These are phyloP conservation scores for Excoecaria agallocha DNA, from an alignment of 345 rosid genomes.

Conservation along the genomic window DNA sequence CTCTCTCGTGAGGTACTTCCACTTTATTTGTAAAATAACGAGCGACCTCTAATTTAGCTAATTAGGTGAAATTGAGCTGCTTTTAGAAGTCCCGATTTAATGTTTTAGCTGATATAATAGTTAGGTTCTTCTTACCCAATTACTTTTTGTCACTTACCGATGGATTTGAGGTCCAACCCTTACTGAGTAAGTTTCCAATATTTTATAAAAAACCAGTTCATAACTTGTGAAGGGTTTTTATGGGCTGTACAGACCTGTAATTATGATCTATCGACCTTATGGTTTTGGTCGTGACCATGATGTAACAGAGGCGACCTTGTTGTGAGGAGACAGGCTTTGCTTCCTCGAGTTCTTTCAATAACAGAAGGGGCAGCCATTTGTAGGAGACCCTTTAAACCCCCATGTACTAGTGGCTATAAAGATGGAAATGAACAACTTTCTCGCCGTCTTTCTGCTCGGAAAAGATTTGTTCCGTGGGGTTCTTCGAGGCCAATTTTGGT, in stretches of 20 bases:
- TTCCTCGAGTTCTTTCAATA: slow-evolving; percentile 83
- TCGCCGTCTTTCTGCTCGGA: slow-evolving; percentile 87
- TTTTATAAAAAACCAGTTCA: background rate
- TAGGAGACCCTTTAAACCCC: slow-evolving; percentile 94
- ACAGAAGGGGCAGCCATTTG: slow-evolving; percentile 86
- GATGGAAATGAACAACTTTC: slow-evolving; percentile 53
- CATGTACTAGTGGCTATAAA: slow-evolving; percentile 57
- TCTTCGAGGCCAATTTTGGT: slow-evolving; percentile 61
- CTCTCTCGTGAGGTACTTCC: slow-evolving; percentile 72
- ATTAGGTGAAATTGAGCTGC: background rate
- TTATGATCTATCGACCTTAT: background rate
- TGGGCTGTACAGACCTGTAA: background rate
- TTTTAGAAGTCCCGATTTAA: background rate
- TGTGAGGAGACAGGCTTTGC: slow-evolving; percentile 72
- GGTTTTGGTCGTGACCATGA: background rate
- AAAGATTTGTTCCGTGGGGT: slow-evolving; percentile 95
- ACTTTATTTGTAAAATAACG: background rate
- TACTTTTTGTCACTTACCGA: background rate
- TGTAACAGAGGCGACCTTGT: slow-evolving; percentile 75
- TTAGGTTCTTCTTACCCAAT: background rate
- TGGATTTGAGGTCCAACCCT: background rate
- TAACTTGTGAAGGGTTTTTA: background rate
- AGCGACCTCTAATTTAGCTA: background rate
- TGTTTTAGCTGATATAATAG: background rate
- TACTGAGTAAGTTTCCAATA: background rate